Percentiles rank a stretch among this genome's conserved stretches.
phyloP scores from a whole-genome alignment of 2,329 filamentous ascomycete genomes.

The Lasiodiplodia gonubiensis region DNA sequence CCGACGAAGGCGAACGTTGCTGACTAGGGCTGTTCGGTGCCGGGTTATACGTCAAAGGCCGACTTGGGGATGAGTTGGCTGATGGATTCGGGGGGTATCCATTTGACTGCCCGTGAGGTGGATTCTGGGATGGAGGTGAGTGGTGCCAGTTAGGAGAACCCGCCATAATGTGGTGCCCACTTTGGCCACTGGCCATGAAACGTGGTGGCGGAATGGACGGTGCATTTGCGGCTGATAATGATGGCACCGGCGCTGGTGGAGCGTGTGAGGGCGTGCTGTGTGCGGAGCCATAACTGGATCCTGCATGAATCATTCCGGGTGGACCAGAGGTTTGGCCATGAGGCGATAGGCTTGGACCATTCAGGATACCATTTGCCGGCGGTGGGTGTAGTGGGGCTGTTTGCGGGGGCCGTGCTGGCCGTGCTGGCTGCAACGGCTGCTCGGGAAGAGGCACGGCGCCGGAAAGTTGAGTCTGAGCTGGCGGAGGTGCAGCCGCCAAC shows the following conservation, averaged over 20 bases:
- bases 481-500: constrained; percentile 30
- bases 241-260: neutral
- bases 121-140: neutral
- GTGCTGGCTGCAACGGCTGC: constrained; percentile 23
- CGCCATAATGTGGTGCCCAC: constrained; percentile 13
- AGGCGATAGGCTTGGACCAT: constrained; percentile 53
- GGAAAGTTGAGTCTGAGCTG: constrained; percentile 35
- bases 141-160: constrained; percentile 9
- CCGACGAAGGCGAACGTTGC: constrained; percentile 46
- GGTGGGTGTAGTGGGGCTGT: constrained; percentile 30
- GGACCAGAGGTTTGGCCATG: constrained; percentile 52
- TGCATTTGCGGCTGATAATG: neutral
- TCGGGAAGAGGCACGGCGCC: neutral
- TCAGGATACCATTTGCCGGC: constrained; percentile 42
- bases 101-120: constrained; percentile 13
- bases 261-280: constrained; percentile 13
- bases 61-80: constrained; percentile 4
- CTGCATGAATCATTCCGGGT: constrained; percentile 32
- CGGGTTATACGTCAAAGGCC: constrained; percentile 34
- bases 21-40: constrained; percentile 43
- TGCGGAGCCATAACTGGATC: constrained; percentile 13
- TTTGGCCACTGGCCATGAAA: neutral
- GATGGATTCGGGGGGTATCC: constrained; percentile 3
- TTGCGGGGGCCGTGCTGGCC: constrained; percentile 30
- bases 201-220: constrained; percentile 16